Evolutionary conservation across 2,329 filamentous ascomycete species (phyloP), one percentile per base, ranked within the genome.

Genomic region (Zarea fungicola): DNA sequence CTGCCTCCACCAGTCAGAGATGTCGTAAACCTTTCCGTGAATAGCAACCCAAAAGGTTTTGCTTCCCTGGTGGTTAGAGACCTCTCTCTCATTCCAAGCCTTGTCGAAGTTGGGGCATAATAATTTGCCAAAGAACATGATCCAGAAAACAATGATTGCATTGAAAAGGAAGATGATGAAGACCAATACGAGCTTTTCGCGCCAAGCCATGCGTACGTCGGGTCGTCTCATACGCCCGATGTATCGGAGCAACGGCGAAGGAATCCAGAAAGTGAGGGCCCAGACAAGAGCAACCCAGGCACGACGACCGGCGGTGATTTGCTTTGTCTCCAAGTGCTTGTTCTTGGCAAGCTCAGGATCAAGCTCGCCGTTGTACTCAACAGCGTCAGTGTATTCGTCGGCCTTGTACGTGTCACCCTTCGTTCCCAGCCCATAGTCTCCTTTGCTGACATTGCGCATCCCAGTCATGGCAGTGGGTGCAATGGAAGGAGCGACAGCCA

Each of bases 171-270:
- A 64, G 57, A 99, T 97, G 45, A 96, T 60, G 51, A 87, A 73
- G 40, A 91, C 83, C 10, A 99, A 73, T 0, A 93, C 85, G 10
- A 99, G 44, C 69, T 99, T 99, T 62, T 99, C 93, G 67, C 93
- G 81, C 93, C 93, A 99, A 0, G 93, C 93, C 81, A 96, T 87
- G 22, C 93, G 87, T 8, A 99, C 89, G 69, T 99, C 93, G 2
- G 91, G 93, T 48, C 93, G 84, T 70, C 95, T 95, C 93, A 99
- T 99, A 19, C 92, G 87, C 26, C 93, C 93, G 50, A 97, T 62
- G 52, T 77, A 85, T n/a, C 80, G 79, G 14, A 99, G 81, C 2
- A 87, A 56, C 41, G 89, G 87, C 0, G 92, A 97, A 0, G 93
- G 93, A 56, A 96, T 93, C 87, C 88, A 97, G 64, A 89, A 97